Conservation (phyloP, 2,329 filamentous ascomycete species). For the Whalleya microplaca region DNA sequence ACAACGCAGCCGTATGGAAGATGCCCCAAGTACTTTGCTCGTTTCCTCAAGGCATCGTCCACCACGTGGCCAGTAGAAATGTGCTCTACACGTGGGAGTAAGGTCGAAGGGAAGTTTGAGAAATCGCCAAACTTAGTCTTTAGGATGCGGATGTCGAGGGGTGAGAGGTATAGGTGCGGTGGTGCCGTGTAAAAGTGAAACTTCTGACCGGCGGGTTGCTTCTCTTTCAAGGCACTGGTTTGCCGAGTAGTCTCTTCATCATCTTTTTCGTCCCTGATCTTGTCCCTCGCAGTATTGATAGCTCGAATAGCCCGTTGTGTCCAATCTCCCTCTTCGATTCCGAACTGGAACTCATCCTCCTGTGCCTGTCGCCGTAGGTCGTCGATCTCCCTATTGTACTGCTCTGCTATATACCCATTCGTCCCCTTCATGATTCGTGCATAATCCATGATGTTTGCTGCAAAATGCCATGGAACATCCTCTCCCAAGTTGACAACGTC, state of each 20-base stretch:
- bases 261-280: slow-evolving; percentile 53
- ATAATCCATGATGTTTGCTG: slow-evolving; percentile 92
- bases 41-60: slow-evolving; percentile 80
- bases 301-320: slow-evolving; percentile 79
- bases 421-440: slow-evolving; percentile 94
- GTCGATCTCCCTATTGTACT: slow-evolving; percentile 79
- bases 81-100: slow-evolving; percentile 85
- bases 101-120: slow-evolving; percentile 78
- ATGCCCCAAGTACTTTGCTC: slow-evolving; percentile 85
- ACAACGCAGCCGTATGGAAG: slow-evolving; percentile 90
- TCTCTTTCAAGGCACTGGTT: slow-evolving; percentile 28
- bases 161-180: slow-evolving; percentile 86
- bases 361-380: slow-evolving; percentile 76
- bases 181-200: slow-evolving; percentile 91
- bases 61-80: slow-evolving; percentile 87
- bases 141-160: slow-evolving; percentile 88
- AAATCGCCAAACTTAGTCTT: slow-evolving; percentile 88
- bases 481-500: slow-evolving; percentile 71
- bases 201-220: slow-evolving; percentile 47
- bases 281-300: slow-evolving; percentile 77
- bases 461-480: slow-evolving; percentile 93
- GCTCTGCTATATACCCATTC: slow-evolving; percentile 79
- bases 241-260: slow-evolving; percentile 33
- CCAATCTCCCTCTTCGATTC: slow-evolving; percentile 86
- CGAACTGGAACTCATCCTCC: slow-evolving; percentile 91